Evolutionary conservation across 2,329 filamentous ascomycete species (phyloP), one percentile per base, ranked within the genome.

Genomic region (Drechslerella stenobrocha): DNA sequence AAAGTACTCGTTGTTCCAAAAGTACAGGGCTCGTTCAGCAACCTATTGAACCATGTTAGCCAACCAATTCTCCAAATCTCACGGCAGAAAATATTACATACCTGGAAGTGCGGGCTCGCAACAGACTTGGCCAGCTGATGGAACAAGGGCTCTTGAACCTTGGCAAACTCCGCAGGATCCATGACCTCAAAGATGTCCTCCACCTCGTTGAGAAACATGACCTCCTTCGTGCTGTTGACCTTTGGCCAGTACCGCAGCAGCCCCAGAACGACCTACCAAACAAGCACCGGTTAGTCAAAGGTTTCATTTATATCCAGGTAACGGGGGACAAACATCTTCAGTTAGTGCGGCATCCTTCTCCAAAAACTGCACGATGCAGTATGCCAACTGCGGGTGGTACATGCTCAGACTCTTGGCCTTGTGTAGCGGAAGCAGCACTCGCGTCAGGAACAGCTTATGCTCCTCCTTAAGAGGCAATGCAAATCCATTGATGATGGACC

Each of bases 1-100:
- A 79, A 98, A 98, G 77, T 98, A 98, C 77, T 98, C 93, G 75
- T 98, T 98, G 81, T 98, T 98, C 93, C 93, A 98, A 80, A 98
- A 98, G 79, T 98, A 98, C 24, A 98, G 82, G 3, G 93, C 93
- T 71, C 93, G 86, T 79, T 98, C 93, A 15, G 93, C 93, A 63
- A 98, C 93, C 83, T 85, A 69, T 42, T 7, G 11, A 69, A 55
- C 7, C 18, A 47, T n/a, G 46, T 47, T 47, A 37, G 46, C 9
- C 23, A 42, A 15, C 23, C 7, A 35, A 13, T 15, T 18, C 2
- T 23, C 15, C 15, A 18, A 11, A 7, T 24, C 20, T 72, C 77
- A 44, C 76, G 9, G 13, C 22, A n/a, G 30, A n/a, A 24, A 23
- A 13, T 22, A n/a, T n/a, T n/a, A 69, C 56, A 30, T 61, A 83